Percentiles rank a stretch among this genome's conserved stretches.
Evolutionary conservation across 257 asterid genomes (phyloP).

Genomic region (Nicotiana obtusifolia): DNA sequence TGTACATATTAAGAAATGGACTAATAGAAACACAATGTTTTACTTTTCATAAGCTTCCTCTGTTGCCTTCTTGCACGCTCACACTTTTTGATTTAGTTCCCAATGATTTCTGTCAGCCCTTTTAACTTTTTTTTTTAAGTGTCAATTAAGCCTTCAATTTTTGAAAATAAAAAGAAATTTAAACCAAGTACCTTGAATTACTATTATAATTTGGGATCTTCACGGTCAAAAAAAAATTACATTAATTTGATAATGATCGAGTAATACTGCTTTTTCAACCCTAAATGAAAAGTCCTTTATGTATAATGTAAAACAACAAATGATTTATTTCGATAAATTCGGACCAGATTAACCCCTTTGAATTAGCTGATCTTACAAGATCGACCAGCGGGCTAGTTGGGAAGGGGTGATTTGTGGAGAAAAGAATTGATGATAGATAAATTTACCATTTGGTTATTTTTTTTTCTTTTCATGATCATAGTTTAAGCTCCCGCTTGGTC

Average conservation of each 20-base stretch:
- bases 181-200: background rate
- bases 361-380: background rate
- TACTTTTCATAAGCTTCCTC: background rate
- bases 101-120: slow-evolving; percentile 1
- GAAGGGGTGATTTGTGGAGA: background rate
- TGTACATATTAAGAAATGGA: background rate
- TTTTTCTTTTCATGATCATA: no score
- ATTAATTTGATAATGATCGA: no score
- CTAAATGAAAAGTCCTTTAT: no score
- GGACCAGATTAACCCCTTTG: background rate
- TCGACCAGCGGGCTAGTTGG: background rate
- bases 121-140: background rate
- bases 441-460: no score
- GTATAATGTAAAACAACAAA: no score
- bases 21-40: slow-evolving; percentile 5
- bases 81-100: slow-evolving; percentile 11
- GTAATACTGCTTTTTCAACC: no score
- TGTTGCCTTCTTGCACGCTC: slow-evolving; percentile 8
- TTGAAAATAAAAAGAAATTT: background rate
- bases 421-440: no score
- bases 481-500: no score
- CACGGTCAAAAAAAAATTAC: no score
- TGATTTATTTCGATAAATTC: no score
- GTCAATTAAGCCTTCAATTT: background rate
- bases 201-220: background rate